phyloP scores from a whole-genome alignment of 2,329 filamentous ascomycete species.

The Verticillium longisporum region DNA sequence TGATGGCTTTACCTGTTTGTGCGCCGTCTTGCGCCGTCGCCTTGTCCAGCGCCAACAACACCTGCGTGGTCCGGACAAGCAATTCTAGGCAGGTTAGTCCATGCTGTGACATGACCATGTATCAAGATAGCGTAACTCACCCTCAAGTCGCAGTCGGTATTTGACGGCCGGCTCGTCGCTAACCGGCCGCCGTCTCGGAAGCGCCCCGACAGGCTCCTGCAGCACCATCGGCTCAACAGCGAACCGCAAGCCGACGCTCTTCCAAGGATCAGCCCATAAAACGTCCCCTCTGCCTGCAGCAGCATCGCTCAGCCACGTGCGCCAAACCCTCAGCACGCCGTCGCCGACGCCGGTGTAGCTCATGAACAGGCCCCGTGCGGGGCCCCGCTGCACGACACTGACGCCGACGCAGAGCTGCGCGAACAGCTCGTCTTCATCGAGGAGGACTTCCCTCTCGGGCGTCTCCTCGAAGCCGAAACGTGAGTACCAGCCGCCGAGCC shows the following conservation, averaged over 20 bases:
- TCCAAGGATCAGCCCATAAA: constrained; percentile 60
- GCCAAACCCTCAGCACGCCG: constrained; percentile 63
- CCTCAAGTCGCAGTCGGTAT: constrained; percentile 67
- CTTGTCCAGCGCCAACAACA: constrained; percentile 60
- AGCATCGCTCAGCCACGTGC: constrained; percentile 58
- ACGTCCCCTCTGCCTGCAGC: constrained; percentile 45
- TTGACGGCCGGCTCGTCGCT: constrained; percentile 61
- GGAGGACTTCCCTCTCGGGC: constrained; percentile 34
- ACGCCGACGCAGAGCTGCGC: constrained; percentile 64
- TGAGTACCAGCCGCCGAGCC: constrained; percentile 57
- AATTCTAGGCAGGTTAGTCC: constrained; percentile 46
- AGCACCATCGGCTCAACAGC: constrained; percentile 37
- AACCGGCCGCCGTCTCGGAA: constrained; percentile 37
- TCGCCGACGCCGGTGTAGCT: constrained; percentile 62
- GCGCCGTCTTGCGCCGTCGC: constrained; percentile 53
- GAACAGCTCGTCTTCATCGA: constrained; percentile 67
- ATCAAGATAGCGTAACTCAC: constrained; percentile 12
- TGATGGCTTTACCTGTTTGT: constrained; percentile 58
- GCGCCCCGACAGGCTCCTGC: constrained; percentile 18
- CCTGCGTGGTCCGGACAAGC: constrained; percentile 54
- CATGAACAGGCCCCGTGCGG: constrained; percentile 53
- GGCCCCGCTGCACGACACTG: constrained; percentile 61
- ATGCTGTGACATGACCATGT: background rate
- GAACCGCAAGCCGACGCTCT: constrained; percentile 63
- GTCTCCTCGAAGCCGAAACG: constrained; percentile 56